Evolutionary conservation across 2,329 filamentous ascomycete species (phyloP), one percentile per base, ranked within the genome.

Genomic region (Diaporthe eres): DNA sequence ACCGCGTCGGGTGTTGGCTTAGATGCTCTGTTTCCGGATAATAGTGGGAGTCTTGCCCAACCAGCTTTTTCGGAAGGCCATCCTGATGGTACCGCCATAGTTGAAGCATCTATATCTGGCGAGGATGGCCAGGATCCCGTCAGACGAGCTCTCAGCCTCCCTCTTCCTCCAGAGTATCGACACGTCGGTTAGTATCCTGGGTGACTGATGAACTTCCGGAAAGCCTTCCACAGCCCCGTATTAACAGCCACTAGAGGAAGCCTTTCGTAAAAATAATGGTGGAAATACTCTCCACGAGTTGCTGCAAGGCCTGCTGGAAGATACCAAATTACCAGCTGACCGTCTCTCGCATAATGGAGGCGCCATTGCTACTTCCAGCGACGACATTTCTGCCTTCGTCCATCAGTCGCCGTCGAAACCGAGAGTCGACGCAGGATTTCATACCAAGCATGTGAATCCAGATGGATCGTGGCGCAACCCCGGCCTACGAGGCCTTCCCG

Each of bases 111-210:
- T 17, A 3, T 61, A 12, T 12, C n/a, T 25, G 37, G 28, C 22
- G 13, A 61, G 58, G 34, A 13, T 3, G 10, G 12, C 37, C 37
- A 39, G 37, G 37, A 39, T 10, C 12, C 2, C 4, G 44, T 49
- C 7, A 2, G 17, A 15, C 19, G 57, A 15, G 9, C 22, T 25
- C 58, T 61, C 58, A 42, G 58, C 6, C 58, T 61, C 15, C 58
- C 58, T 42, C 13, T 61, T 12, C 37, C 58, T 10, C 58, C 58
- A 61, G 58, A 61, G n/a, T 61, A 61, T 42, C 22, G 34, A 42
- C 58, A 61, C 42, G 37, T 39, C 37, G 58, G 58, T 61, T 25
- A 61, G 58, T 61, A 42, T 3, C 17, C 12, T 42, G 28, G 9
- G 5, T 22, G 19, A 15, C 25, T 28, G 4, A 12, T 34, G 17